Base-by-base conservation (phyloP, 2,329 filamentous ascomycete genomes). In the Beauveria australis region DNA sequence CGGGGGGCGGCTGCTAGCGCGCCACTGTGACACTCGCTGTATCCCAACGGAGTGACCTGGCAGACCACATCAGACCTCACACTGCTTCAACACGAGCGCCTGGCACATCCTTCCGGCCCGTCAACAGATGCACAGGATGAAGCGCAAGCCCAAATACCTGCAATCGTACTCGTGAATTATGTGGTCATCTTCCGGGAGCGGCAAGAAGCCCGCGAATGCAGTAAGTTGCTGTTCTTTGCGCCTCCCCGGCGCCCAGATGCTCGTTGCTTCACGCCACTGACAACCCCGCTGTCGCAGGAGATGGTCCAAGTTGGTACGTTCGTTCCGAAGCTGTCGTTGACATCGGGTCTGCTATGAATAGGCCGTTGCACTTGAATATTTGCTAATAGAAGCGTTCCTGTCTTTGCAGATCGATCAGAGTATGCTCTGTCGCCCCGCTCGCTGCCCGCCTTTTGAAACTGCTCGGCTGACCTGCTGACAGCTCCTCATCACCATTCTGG, bases 251-350 rank as follows among this genome's bases (percentile, higher is more conserved):
- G 58, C 53, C 61, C 60, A 62, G 48, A 59, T 14, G 61, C 66
- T 61, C 61, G 61, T 51, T 53, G 7, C 61, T 61, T 59, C 63
- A 62, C 66, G 65, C 65, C 69, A 67, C 71, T 76, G 67, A 75
- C 71, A 67, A 66, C 72, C 72, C 71, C 69, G 70, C 72, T 67
- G 74, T 69, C 77, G 72, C 80, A 97, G 91, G 94, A 99, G 83
- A 99, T 99, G 94, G 91, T 97, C 68, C 93, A 99, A 89, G 92
- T 99, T 81, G 93, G 94, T 97, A 88, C 70, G 81, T 80, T 60
- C 48, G 22, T 52, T 14, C 19, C 52, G 24, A 49, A 51, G 14
- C 28, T 53, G 9, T 19, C 43, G 47, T n/a, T 52, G 37, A 40
- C 44, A 12, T 26, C 33, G 4, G 2, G n/a, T 22, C 24, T 37